Percentiles rank a stretch among this genome's conserved stretches.
Evolutionary conservation across 2,329 filamentous ascomycete genomes (phyloP).

Genomic region (Colletotrichum acutatum): DNA sequence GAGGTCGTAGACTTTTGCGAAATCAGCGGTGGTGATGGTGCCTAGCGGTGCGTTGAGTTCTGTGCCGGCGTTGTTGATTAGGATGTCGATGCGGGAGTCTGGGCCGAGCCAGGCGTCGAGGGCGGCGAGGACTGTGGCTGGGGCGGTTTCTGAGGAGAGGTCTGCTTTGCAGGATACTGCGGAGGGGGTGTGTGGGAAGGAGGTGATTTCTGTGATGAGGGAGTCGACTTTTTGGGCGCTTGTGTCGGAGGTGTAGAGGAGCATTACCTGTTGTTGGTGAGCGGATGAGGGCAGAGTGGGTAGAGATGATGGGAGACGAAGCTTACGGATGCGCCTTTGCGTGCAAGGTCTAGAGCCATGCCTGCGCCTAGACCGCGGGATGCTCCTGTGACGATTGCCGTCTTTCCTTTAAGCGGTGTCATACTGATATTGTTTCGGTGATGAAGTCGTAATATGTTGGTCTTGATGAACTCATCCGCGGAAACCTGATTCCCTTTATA

Average conservation of each 20-base stretch:
- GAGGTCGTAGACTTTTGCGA: conserved; percentile 63
- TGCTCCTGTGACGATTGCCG: conserved; percentile 40
- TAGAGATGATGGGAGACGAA: too few relatives aligned
- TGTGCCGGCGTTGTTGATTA: conserved; percentile 53
- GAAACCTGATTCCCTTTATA: background rate
- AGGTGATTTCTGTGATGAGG: conserved; percentile 34
- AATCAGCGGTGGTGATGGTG: conserved; percentile 60
- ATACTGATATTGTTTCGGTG: background rate
- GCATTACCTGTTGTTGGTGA: conserved; percentile 33
- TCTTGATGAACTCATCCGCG: background rate
- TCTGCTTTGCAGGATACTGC: conserved; percentile 38
- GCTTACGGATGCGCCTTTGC: conserved; percentile 39
- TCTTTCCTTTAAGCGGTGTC: conserved; percentile 33
- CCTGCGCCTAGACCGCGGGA: conserved; percentile 39
- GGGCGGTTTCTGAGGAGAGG: conserved; percentile 36
- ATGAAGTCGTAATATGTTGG: background rate
- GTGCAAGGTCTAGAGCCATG: conserved; percentile 39
- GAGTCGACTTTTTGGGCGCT: conserved; percentile 28
- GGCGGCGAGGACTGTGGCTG: conserved; percentile 46
- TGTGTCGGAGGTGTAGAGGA: conserved; percentile 36
- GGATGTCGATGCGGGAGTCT: conserved; percentile 42
- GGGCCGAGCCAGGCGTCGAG: conserved; percentile 39
- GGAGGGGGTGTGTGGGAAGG: background rate
- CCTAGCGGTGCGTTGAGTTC: conserved; percentile 48
- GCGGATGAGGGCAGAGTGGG: too few relatives aligned